These are phyloP conservation scores for Plasmodium inui DNA, from an alignment of 169 alveolate species.

Conservation along the genomic window DNA sequence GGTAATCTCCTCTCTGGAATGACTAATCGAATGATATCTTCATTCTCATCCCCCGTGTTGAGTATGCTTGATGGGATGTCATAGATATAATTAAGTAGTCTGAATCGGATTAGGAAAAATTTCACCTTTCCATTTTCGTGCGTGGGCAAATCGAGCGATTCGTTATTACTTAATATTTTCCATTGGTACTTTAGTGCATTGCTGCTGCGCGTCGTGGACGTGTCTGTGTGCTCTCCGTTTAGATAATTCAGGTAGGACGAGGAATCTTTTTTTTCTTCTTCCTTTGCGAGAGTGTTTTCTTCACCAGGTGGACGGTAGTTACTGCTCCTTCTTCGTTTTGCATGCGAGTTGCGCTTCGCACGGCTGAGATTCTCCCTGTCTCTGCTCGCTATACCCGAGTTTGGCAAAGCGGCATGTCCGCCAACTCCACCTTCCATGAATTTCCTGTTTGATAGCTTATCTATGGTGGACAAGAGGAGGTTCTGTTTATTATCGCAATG, in stretches of 20 bases:
- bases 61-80: slow-evolving; percentile 66
- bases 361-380: neutral
- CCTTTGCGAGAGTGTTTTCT: neutral
- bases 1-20: slow-evolving; percentile 73
- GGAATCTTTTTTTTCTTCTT: neutral
- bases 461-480: neutral
- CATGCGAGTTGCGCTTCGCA: neutral
- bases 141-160: slow-evolving; percentile 74
- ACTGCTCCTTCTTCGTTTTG: neutral
- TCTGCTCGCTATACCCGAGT: neutral
- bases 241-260: neutral
- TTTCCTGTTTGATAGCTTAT: slow-evolving; percentile 1
- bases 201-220: slow-evolving; percentile 6
- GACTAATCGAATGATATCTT: slow-evolving; percentile 51
- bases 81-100: slow-evolving; percentile 63
- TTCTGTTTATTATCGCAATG: neutral
- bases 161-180: slow-evolving; percentile 52
- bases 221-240: neutral
- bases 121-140: slow-evolving; percentile 69
- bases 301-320: neutral
- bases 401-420: neutral
- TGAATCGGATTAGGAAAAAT: slow-evolving; percentile 58
- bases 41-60: slow-evolving; percentile 55
- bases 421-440: neutral
- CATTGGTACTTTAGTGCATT: slow-evolving; percentile 47